Percentiles rank a stretch among this genome's conserved stretches.
These are phyloP conservation scores for Arthonia radiata DNA, from an alignment of 495 filamentous ascomycete species.

Conservation along the genomic window DNA sequence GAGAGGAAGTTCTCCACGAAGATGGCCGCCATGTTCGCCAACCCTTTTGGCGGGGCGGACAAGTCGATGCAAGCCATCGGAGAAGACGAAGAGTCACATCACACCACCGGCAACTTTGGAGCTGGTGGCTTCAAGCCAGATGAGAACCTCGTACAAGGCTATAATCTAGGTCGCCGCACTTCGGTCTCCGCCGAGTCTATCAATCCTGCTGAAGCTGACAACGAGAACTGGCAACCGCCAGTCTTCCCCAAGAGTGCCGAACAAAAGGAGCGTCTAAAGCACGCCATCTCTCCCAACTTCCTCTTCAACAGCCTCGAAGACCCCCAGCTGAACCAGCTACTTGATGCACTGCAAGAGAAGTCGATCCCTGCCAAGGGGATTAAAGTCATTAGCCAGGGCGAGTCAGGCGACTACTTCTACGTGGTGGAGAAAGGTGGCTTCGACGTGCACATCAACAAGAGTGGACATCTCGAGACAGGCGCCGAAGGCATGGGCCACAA, in stretches of 20 bases:
- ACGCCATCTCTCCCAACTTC: conserved; percentile 72
- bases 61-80: conserved; percentile 22
- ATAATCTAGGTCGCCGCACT: conserved; percentile 76
- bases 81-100: conserved; percentile 34
- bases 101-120: conserved; percentile 29
- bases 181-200: conserved; percentile 94
- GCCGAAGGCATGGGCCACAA: conserved; percentile 62
- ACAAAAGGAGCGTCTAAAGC: conserved; percentile 53
- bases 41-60: conserved; percentile 21
- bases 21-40: conserved; percentile 25
- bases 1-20: conserved; percentile 20
- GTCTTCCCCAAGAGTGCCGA: conserved; percentile 58
- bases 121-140: conserved; percentile 20
- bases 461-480: conserved; percentile 60
- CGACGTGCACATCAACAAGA: conserved; percentile 68
- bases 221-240: conserved; percentile 80
- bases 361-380: conserved; percentile 84
- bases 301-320: conserved; percentile 88
- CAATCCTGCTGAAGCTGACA: conserved; percentile 57
- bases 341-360: conserved; percentile 84
- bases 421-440: conserved; percentile 81
- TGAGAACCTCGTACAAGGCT: conserved; percentile 68
- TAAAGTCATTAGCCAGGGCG: conserved; percentile 90
- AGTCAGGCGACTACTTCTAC: conserved; percentile 94
- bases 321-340: conserved; percentile 62